A percentile compares a stretch with the other conserved stretches of the same genome.
Evolutionary conservation across 352 stramenopile genomes (phyloP).

Genomic region (Phytophthora rubi): DNA sequence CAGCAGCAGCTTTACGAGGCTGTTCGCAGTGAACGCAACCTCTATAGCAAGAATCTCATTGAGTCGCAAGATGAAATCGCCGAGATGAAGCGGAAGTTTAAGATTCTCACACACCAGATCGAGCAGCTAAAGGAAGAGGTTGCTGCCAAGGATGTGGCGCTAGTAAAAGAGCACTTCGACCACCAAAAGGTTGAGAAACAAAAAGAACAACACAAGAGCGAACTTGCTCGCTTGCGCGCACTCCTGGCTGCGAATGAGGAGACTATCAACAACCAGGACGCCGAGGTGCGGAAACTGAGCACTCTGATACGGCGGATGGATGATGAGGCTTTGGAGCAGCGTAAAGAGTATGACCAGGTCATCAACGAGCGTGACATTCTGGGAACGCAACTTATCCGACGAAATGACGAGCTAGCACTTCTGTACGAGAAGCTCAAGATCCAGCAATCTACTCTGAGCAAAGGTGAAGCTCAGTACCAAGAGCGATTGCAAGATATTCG

Average conservation of each 20-base stretch:
- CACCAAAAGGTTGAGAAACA: slow-evolving; percentile 96
- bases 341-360: slow-evolving; percentile 96
- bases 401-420: slow-evolving; percentile 96
- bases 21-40: slow-evolving; percentile 94
- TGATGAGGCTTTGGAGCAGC: slow-evolving; percentile 92
- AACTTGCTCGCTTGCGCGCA: slow-evolving; percentile 90
- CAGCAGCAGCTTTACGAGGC: slow-evolving; percentile 97
- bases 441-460: slow-evolving; percentile 93
- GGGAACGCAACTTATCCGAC: slow-evolving; percentile 95
- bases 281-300: slow-evolving; percentile 93
- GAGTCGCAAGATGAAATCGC: slow-evolving; percentile 96
- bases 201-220: slow-evolving; percentile 93
- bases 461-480: slow-evolving; percentile 94
- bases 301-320: slow-evolving; percentile 94
- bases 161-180: slow-evolving; percentile 97
- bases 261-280: slow-evolving; percentile 95
- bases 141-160: slow-evolving; percentile 92
- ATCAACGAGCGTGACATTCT: slow-evolving; percentile 98
- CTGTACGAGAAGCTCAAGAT: slow-evolving; percentile 99
- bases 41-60: slow-evolving; percentile 97
- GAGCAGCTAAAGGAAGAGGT: slow-evolving; percentile 97
- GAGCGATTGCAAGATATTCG: slow-evolving; percentile 94
- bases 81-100: slow-evolving; percentile 97
- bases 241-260: slow-evolving; percentile 91
- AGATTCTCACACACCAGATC: slow-evolving; percentile 96